Percentiles rank a stretch among this genome's conserved stretches.
Conservation (phyloP, 495 filamentous ascomycete species). For the Pyrenopolyporus hunteri region DNA sequence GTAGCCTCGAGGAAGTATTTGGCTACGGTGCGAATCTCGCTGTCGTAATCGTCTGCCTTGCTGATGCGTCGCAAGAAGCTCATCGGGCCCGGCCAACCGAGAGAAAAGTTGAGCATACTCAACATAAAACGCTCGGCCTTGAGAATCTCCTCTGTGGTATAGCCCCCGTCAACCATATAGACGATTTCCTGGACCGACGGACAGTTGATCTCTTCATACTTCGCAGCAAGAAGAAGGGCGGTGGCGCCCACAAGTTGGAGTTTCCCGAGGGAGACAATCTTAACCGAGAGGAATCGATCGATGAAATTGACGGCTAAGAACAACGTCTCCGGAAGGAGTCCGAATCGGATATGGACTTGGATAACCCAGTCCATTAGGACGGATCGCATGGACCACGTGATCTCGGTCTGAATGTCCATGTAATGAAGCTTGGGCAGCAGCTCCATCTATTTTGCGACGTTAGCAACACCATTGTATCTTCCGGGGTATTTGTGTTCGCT, state of each 20-base stretch:
- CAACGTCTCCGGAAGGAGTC: constrained; percentile 88
- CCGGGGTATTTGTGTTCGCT: constrained; percentile 30
- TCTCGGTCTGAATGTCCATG: constrained; percentile 96
- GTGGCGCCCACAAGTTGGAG: constrained; percentile 96
- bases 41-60: constrained; percentile 97
- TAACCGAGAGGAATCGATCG: constrained; percentile 93
- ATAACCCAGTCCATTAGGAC: constrained; percentile 98
- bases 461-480: constrained; percentile 15
- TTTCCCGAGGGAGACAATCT: constrained; percentile 92
- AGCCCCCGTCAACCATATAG: constrained; percentile 96
- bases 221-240: constrained; percentile 93
- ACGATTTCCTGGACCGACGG: constrained; percentile 94
- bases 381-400: constrained; percentile 98
- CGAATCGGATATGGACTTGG: constrained; percentile 92
- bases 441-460: constrained; percentile 59
- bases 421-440: constrained; percentile 89
- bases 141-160: constrained; percentile 86
- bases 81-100: constrained; percentile 98
- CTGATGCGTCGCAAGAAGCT: constrained; percentile 95
- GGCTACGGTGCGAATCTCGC: constrained; percentile 92
- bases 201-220: constrained; percentile 98
- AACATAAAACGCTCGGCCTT: constrained; percentile 99
- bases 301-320: constrained; percentile 95
- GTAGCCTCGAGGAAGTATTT: constrained; percentile 98
- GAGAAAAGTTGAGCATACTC: constrained; percentile 89